phyloP scores from a whole-genome alignment of 768 basidiomycete species.

The Boletus reticulatus region DNA sequence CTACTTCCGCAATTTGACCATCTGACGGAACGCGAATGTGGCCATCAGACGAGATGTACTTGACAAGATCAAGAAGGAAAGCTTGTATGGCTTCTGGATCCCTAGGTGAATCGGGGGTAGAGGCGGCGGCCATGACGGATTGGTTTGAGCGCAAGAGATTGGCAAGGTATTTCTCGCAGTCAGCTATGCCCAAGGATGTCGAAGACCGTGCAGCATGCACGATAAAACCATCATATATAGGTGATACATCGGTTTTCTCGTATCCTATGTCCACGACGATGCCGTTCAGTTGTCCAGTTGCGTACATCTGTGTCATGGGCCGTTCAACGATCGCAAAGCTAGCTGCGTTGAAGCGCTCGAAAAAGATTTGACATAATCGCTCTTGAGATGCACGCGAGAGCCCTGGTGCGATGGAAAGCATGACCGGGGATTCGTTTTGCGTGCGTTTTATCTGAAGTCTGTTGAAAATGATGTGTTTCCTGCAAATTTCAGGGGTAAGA shows the following conservation, averaged over 20 bases:
- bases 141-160: conserved; percentile 69
- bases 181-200: conserved; percentile 63
- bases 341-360: conserved; percentile 90
- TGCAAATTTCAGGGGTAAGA: conserved; percentile 30
- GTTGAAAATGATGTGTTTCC: conserved; percentile 83
- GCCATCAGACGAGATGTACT: conserved; percentile 60
- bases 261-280: conserved; percentile 81
- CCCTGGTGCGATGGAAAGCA: conserved; percentile 66
- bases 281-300: conserved; percentile 67
- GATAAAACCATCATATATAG: conserved; percentile 72
- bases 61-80: conserved; percentile 61
- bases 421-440: conserved; percentile 85
- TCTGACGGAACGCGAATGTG: conserved; percentile 72
- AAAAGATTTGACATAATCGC: conserved; percentile 78
- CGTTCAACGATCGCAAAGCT: conserved; percentile 80
- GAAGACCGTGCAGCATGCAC: conserved; percentile 51
- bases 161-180: conserved; percentile 77
- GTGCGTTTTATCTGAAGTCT: conserved; percentile 72
- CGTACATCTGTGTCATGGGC: conserved; percentile 81
- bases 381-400: conserved; percentile 69
- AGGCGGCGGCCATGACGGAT: conserved; percentile 55
- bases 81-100: conserved; percentile 46
- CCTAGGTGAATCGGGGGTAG: conserved; percentile 49
- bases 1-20: conserved; percentile 62
- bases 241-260: conserved; percentile 72